A percentile compares a stretch with the other conserved stretches of the same genome.
phyloP scores from a whole-genome alignment of 169 alveolate genomes.

The Plasmodium falciparum region DNA sequence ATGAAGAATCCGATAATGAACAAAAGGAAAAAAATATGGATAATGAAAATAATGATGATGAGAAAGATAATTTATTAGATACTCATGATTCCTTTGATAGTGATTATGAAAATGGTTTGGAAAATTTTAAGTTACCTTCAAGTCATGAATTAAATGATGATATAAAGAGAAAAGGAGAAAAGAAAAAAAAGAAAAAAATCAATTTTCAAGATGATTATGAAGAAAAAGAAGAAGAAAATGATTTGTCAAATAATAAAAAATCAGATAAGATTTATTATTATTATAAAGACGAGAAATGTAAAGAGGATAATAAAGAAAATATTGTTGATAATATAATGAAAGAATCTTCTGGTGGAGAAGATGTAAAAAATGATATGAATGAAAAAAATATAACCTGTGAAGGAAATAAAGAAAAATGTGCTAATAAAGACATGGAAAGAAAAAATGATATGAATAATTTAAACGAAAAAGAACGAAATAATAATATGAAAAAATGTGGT shows the following conservation, averaged over 20 bases:
- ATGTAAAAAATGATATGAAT: not conserved
- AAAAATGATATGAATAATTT: not conserved
- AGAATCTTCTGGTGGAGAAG: not conserved
- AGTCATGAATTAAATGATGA: constrained; percentile 44
- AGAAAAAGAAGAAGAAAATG: not conserved
- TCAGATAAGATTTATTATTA: not conserved
- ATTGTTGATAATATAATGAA: not conserved
- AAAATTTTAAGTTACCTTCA: constrained; percentile 34
- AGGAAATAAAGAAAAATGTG: not conserved
- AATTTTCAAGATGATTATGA: constrained; percentile 19
- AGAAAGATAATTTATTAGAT: not conserved
- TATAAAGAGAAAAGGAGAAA: not conserved
- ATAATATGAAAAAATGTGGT: constrained; percentile 10
- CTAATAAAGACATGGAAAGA: not conserved
- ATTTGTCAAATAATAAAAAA: not conserved
- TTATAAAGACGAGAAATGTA: not conserved
- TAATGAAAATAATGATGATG: not conserved
- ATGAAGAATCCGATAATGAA: not conserved
- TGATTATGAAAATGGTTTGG: constrained; percentile 25
- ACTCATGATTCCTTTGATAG: not conserved
- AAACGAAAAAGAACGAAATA: not conserved
- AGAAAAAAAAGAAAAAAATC: constrained; percentile 21
- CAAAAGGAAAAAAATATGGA: not conserved
- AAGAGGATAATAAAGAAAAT: not conserved
- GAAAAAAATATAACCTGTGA: not conserved